Conservation (phyloP, 805 yeast species). For the Ogataea allantospora region DNA sequence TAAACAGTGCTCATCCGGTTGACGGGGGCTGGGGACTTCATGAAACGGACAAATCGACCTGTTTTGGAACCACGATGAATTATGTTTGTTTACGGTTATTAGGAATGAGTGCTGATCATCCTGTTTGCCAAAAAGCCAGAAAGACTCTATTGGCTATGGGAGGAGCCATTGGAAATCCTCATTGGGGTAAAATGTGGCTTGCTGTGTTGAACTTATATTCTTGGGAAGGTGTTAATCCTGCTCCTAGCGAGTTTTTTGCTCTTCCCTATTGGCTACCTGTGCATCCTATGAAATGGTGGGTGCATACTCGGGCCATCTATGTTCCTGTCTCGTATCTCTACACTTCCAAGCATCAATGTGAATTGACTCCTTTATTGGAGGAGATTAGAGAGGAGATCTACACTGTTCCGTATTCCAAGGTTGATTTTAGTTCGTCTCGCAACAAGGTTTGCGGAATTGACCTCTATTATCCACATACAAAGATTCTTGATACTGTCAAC, state of each 20-base stretch:
- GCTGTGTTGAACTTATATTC: slow-evolving; percentile 74
- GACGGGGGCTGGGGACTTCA: slow-evolving; percentile 99
- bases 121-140: slow-evolving; percentile 76
- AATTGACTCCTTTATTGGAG: slow-evolving; percentile 58
- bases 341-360: slow-evolving; percentile 52
- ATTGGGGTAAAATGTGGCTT: slow-evolving; percentile 97
- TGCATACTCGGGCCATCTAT: slow-evolving; percentile 91
- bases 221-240: slow-evolving; percentile 98
- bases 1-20: slow-evolving; percentile 92
- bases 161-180: slow-evolving; percentile 89
- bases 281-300: slow-evolving; percentile 99
- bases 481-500: slow-evolving; percentile 61
- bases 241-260: slow-evolving; percentile 93
- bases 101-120: slow-evolving; percentile 73
- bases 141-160: slow-evolving; percentile 68
- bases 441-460: slow-evolving; percentile 90
- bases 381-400: slow-evolving; percentile 82
- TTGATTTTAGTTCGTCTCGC: slow-evolving; percentile 69
- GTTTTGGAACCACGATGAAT: slow-evolving; percentile 89
- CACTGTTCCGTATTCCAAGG: slow-evolving; percentile 55
- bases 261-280: slow-evolving; percentile 78
- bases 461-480: slow-evolving; percentile 89
- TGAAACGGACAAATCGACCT: slow-evolving; percentile 87
- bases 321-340: slow-evolving; percentile 82
- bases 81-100: slow-evolving; percentile 78